These are phyloP conservation scores for Scheffersomyces amazonensis DNA, from an alignment of 805 yeast genomes.

Conservation along the genomic window DNA sequence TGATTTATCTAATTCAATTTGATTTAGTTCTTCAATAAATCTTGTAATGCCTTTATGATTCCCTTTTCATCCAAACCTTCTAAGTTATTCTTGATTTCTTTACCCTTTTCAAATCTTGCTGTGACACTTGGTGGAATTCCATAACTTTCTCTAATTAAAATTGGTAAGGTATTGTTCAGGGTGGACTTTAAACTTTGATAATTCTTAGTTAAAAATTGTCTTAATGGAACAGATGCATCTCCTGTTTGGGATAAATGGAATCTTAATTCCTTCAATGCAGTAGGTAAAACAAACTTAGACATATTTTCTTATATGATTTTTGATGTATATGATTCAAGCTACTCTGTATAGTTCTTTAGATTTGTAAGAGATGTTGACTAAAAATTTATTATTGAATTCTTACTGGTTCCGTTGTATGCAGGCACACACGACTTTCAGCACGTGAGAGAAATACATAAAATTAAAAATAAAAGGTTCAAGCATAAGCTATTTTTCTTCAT, in stretches of 20 bases:
- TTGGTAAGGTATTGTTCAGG: constrained; percentile 63
- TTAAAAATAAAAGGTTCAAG: too few species aligned
- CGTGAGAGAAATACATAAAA: too few species aligned
- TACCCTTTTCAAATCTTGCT: constrained; percentile 65
- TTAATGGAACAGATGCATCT: constrained; percentile 63
- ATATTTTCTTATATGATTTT: constrained; percentile 12
- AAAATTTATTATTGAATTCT: not conserved
- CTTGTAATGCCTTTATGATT: constrained; percentile 37
- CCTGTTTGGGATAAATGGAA: constrained; percentile 81
- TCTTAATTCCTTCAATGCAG: constrained; percentile 72
- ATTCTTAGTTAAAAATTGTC: constrained; percentile 58
- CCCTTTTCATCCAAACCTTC: constrained; percentile 47
- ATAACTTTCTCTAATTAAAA: constrained; percentile 72
- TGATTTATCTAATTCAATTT: too few species aligned
- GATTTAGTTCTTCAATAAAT: constrained; percentile 33
- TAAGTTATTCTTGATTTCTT: constrained; percentile 47
- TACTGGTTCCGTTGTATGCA: not conserved
- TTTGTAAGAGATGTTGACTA: not conserved
- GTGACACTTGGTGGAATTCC: constrained; percentile 72
- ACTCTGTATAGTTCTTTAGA: not conserved
- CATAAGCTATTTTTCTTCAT: too few species aligned
- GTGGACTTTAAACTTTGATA: constrained; percentile 62
- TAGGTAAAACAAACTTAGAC: constrained; percentile 46
- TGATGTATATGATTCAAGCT: not conserved
- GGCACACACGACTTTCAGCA: too few species aligned